phyloP scores from a whole-genome alignment of 331 rosid species.

The Quercus lobata region DNA sequence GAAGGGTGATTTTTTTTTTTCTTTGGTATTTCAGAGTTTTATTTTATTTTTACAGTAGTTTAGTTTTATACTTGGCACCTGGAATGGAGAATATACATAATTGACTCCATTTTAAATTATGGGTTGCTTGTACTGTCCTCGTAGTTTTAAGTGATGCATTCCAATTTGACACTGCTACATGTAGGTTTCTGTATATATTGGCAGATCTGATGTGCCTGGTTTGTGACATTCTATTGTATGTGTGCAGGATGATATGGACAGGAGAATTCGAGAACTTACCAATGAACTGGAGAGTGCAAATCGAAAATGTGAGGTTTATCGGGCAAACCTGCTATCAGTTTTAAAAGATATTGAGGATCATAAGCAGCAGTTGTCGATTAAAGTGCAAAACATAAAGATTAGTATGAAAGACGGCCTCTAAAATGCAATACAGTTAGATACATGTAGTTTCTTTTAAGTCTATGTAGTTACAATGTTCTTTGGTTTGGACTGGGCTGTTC shows the following conservation, averaged over 20 bases:
- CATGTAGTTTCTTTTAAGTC: conserved; percentile 14
- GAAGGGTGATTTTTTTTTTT: background rate
- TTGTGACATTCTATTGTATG: conserved; percentile 9
- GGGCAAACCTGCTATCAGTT: conserved; percentile 89
- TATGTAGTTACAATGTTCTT: conserved; percentile 14
- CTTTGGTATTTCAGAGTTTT: background rate
- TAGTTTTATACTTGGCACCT: background rate
- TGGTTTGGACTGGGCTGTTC: background rate
- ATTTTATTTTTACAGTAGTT: background rate
- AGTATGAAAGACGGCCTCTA: conserved; percentile 82
- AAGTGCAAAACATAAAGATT: conserved; percentile 93
- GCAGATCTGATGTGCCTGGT: conserved; percentile 9
- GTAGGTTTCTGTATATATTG: background rate
- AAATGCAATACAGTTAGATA: conserved; percentile 32
- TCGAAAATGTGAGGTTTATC: conserved; percentile 88
- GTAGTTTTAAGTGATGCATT: background rate
- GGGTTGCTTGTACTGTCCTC: background rate
- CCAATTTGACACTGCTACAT: background rate
- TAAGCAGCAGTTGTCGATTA: conserved; percentile 81
- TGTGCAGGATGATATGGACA: conserved; percentile 91
- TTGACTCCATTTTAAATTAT: background rate
- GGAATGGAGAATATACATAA: background rate
- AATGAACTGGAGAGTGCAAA: conserved; percentile 71
- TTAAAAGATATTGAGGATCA: conserved; percentile 97
- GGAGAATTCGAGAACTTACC: conserved; percentile 56